Conservation (phyloP, 2,329 filamentous ascomycete genomes). For the Sporothrix euskadiensis region DNA sequence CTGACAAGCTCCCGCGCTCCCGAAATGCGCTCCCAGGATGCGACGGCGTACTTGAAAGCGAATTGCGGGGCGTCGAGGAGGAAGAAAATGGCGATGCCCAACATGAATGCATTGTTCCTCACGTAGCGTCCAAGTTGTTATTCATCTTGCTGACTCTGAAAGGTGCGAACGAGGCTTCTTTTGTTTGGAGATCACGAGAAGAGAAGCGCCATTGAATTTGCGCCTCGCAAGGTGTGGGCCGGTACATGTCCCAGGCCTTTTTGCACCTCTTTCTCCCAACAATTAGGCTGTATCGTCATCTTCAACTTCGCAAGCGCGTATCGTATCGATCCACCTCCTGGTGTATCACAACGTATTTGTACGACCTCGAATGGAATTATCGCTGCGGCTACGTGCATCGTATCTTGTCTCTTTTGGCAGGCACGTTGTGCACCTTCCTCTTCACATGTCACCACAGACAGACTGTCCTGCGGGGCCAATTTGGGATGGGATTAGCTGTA, state of each 20-base stretch:
- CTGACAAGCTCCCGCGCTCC: neutral
- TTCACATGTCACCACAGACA: slow-evolving; percentile 16
- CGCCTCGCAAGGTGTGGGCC: neutral
- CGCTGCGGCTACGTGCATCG: neutral
- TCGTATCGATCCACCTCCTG: neutral
- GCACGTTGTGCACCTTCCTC: neutral
- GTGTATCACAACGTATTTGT: neutral
- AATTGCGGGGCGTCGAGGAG: neutral
- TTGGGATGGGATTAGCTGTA: neutral
- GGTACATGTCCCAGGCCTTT: neutral
- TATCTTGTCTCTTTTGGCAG: neutral
- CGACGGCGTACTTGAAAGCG: neutral
- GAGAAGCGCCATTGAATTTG: neutral
- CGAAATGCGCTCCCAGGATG: neutral
- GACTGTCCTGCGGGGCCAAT: neutral
- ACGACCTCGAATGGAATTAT: neutral
- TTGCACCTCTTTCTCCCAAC: neutral
- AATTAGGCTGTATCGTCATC: neutral
- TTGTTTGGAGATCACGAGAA: neutral
- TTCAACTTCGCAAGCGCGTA: neutral
- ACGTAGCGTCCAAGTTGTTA: neutral
- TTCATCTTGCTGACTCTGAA: neutral
- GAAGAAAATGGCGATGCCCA: neutral
- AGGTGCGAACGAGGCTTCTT: neutral
- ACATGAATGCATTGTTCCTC: neutral